Evolutionary conservation across 768 basidiomycete species (phyloP).

Genomic region (Termitomyces sp.): DNA sequence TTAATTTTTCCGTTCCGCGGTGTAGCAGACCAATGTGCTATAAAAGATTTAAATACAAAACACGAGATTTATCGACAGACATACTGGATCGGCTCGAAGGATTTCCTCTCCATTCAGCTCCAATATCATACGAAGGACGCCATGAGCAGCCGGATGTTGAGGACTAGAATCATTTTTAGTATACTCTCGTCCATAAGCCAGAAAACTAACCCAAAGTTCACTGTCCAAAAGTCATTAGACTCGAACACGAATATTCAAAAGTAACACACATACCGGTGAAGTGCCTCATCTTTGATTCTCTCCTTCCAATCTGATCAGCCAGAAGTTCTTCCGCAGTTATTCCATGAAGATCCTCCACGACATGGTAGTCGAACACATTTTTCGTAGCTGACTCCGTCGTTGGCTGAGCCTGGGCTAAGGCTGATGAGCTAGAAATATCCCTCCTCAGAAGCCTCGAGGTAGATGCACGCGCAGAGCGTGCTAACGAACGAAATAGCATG

Average conservation of each 20-base stretch:
- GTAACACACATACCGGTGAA: conserved; percentile 67
- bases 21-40: conserved; percentile 95
- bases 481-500: conserved; percentile 56
- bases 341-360: conserved; percentile 82
- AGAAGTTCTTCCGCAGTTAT: conserved; percentile 78
- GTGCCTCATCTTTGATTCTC: conserved; percentile 83
- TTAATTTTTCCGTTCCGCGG: conserved; percentile 96
- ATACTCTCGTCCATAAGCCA: neutral
- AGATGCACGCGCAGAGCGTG: conserved; percentile 34
- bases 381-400: conserved; percentile 27
- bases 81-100: conserved; percentile 76
- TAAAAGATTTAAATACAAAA: neutral
- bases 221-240: conserved; percentile 31
- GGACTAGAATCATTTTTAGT: conserved; percentile 44
- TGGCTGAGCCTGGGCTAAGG: conserved; percentile 24
- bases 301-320: conserved; percentile 58
- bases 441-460: conserved; percentile 25
- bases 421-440: conserved; percentile 31
- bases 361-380: conserved; percentile 59
- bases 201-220: conserved; percentile 85
- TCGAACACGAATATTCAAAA: neutral
- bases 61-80: conserved; percentile 18
- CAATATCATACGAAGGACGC: conserved; percentile 94
- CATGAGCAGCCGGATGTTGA: conserved; percentile 98
- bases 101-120: conserved; percentile 98